Conservation (phyloP, 1,284 basidiomycete species). For the Tilletia setariae region DNA sequence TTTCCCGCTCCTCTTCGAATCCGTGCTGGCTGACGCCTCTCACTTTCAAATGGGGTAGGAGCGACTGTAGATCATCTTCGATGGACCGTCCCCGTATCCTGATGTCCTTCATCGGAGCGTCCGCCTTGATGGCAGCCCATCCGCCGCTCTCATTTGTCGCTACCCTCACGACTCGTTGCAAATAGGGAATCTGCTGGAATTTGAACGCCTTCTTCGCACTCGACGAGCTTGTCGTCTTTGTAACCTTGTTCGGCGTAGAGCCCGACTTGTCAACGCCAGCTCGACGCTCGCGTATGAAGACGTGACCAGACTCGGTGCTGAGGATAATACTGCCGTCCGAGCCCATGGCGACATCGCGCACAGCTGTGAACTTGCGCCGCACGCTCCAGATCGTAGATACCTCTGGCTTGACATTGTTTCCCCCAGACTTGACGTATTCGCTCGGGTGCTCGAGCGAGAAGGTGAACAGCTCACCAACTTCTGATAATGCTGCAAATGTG, state of each 20-base stretch:
- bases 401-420: conserved; percentile 55
- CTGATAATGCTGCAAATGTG: conserved; percentile 78
- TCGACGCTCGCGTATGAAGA: conserved; percentile 64
- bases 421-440: conserved; percentile 35
- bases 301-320: conserved; percentile 90
- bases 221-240: not conserved
- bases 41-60: conserved; percentile 45
- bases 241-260: not conserved
- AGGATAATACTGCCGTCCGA: conserved; percentile 83
- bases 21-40: conserved; percentile 24
- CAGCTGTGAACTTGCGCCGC: conserved; percentile 76
- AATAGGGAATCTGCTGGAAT: conserved; percentile 74
- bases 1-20: conserved; percentile 28
- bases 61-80: conserved; percentile 64
- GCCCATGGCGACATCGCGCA: conserved; percentile 80
- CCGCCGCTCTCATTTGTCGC: conserved; percentile 83
- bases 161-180: conserved; percentile 81
- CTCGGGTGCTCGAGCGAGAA: conserved; percentile 61
- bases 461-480: conserved; percentile 85
- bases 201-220: conserved; percentile 53
- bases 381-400: conserved; percentile 90
- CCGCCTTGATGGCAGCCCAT: conserved; percentile 78
- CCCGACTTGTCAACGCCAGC: not conserved
- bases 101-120: conserved; percentile 67
- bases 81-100: conserved; percentile 64